These are phyloP conservation scores for Noccaea bulbosa DNA, from an alignment of 345 rosid species.

Conservation along the genomic window DNA sequence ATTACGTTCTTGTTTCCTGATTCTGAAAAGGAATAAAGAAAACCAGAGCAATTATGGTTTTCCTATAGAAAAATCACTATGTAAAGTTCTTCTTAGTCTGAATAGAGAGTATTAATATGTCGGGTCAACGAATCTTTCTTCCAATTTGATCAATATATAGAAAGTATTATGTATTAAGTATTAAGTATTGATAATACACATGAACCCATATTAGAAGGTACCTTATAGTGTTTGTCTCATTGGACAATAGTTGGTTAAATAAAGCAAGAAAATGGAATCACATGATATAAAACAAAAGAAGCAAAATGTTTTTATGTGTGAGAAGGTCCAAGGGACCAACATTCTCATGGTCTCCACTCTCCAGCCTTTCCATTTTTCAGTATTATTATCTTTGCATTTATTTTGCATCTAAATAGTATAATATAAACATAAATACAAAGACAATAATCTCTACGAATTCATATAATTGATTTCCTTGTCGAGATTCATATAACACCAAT, in stretches of 20 bases:
- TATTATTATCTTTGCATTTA: constrained; percentile 8
- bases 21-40: not conserved
- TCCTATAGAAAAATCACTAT: not conserved
- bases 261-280: constrained; percentile 27
- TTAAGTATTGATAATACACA: not conserved
- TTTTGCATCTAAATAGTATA: not conserved
- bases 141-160: not conserved
- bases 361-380: constrained; percentile 18
- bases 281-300: constrained; percentile 27
- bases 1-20: not conserved
- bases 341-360: constrained; percentile 40
- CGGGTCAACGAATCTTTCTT: constrained; percentile 1
- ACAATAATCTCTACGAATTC: constrained; percentile 4
- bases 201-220: constrained; percentile 19
- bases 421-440: not conserved
- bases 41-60: constrained; percentile 1
- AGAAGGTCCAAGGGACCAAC: constrained; percentile 41
- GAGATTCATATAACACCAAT: constrained; percentile 13
- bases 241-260: constrained; percentile 15
- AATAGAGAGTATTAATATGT: constrained; percentile 3
- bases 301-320: constrained; percentile 20
- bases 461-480: not conserved
- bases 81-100: not conserved
- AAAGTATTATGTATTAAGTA: not conserved
- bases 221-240: constrained; percentile 1